Percentiles rank a stretch among this genome's conserved stretches.
Conservation (phyloP, 2,329 filamentous ascomycete genomes). For the Aspergillus sp. region DNA sequence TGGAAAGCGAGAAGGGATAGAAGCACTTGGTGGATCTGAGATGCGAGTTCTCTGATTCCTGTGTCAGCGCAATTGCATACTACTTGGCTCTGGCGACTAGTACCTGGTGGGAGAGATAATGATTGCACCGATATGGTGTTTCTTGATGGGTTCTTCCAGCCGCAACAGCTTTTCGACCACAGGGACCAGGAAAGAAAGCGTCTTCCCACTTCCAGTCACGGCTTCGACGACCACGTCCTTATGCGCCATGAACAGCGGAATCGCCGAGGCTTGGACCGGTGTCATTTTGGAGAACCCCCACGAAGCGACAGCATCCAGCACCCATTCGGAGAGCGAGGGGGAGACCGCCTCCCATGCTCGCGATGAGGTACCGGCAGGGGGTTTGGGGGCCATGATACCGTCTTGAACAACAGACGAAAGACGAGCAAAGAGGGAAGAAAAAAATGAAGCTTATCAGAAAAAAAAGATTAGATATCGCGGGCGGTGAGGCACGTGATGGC, state of each 20-base stretch:
- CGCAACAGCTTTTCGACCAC: conserved; percentile 78
- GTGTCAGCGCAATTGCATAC: conserved; percentile 1
- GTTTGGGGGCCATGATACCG: conserved; percentile 37
- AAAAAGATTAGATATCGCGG: conserved; percentile 29
- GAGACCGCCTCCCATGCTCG: conserved; percentile 67
- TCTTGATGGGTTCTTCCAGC: conserved; percentile 77
- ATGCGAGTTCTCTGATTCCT: conserved; percentile 72
- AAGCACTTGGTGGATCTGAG: conserved; percentile 83
- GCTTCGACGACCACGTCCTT: conserved; percentile 93
- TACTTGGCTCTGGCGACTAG: background rate
- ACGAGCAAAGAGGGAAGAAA: background rate
- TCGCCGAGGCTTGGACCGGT: conserved; percentile 88
- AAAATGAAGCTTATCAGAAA: conserved; percentile 9
- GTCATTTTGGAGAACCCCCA: conserved; percentile 89
- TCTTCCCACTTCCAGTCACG: conserved; percentile 89
- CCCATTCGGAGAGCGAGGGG: conserved; percentile 74
- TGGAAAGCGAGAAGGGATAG: conserved; percentile 78
- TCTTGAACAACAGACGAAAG: background rate
- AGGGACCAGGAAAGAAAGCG: conserved; percentile 79
- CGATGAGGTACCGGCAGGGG: conserved; percentile 42
- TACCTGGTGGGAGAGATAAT: conserved; percentile 80
- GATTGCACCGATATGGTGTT: conserved; percentile 85
- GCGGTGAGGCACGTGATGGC: conserved; percentile 22
- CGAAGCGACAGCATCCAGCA: conserved; percentile 74
- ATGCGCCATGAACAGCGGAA: conserved; percentile 83